Conservation (phyloP, 352 stramenopile species). For the Elongisporangium anandrum region DNA sequence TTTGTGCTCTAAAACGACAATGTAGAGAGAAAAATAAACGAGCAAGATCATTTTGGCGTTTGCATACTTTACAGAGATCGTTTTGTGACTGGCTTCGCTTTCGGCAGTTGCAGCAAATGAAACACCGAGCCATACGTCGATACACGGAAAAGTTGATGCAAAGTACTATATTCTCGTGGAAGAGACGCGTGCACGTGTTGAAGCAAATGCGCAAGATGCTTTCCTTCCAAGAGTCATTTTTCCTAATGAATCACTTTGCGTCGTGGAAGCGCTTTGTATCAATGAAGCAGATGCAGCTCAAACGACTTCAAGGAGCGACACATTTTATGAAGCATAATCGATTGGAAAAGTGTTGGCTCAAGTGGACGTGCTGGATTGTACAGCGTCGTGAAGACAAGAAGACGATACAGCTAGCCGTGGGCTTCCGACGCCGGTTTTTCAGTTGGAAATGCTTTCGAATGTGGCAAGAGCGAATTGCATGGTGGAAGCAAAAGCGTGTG, state of each 20-base stretch:
- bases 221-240: conserved; percentile 24
- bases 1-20: neutral
- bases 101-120: neutral
- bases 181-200: conserved; percentile 17
- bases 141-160: neutral
- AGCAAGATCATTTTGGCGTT: neutral
- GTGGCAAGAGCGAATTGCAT: conserved; percentile 18
- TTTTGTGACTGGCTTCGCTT: neutral
- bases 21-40: neutral
- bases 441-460: conserved; percentile 24
- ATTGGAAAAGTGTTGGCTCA: conserved; percentile 21
- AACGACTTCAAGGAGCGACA: conserved; percentile 18
- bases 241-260: conserved; percentile 33
- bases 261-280: conserved; percentile 33
- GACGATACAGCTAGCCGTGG: conserved; percentile 24
- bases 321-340: conserved; percentile 22
- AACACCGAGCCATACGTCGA: neutral
- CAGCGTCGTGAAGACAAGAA: conserved; percentile 13
- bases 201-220: conserved; percentile 32
- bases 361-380: conserved; percentile 26
- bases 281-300: conserved; percentile 19
- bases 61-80: neutral
- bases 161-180: conserved; percentile 11
- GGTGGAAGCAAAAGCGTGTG: conserved; percentile 16
- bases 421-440: conserved; percentile 33